A percentile compares a stretch with the other conserved stretches of the same genome.
phyloP scores from a whole-genome alignment of 2,329 filamentous ascomycete species.

The Trichoderma semiorbis region DNA sequence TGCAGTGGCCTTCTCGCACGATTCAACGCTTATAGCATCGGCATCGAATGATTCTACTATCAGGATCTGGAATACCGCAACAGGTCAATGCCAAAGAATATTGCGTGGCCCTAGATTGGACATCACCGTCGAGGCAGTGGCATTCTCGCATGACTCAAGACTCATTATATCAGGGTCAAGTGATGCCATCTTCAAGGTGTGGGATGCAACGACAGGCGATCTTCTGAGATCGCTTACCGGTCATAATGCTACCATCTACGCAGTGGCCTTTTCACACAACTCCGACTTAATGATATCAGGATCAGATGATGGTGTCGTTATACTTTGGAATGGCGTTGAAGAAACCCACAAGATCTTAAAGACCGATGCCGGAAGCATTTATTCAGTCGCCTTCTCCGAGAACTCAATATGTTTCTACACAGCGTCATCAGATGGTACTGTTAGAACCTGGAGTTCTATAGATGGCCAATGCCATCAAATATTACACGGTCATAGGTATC shows the following conservation, averaged over 20 bases:
- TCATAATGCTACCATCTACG: background rate
- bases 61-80: background rate
- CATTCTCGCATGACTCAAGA: background rate
- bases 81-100: background rate
- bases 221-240: background rate
- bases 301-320: background rate
- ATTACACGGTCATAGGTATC: background rate
- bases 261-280: background rate
- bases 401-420: background rate
- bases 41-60: background rate
- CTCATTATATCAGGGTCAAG: background rate
- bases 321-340: background rate
- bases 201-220: background rate
- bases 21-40: background rate
- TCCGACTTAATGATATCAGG: background rate
- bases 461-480: background rate
- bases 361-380: too few species aligned
- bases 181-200: background rate
- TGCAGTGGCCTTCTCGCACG: background rate
- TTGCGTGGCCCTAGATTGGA: background rate
- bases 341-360: too few species aligned
- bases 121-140: background rate
- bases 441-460: too few species aligned
- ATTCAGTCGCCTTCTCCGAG: too few species aligned
- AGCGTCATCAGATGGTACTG: too few species aligned